These are phyloP conservation scores for Blepharisma japonicum DNA, from an alignment of 73 alveolate species.

Conservation along the genomic window DNA sequence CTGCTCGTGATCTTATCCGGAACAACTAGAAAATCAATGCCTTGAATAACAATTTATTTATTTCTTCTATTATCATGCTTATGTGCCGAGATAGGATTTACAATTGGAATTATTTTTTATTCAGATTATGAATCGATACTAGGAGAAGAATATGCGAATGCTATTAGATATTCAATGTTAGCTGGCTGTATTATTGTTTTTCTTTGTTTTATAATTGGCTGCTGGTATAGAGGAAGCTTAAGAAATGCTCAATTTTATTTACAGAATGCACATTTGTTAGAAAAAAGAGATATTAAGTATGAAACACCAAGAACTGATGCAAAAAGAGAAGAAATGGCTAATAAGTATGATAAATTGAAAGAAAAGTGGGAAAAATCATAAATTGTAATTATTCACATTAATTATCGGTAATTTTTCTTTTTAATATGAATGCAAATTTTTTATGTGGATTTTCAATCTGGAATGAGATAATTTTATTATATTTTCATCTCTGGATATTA, in stretches of 20 bases:
- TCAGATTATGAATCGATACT: not conserved
- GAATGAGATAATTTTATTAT: no score
- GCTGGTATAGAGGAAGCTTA: constrained; percentile 22
- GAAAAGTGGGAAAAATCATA: not conserved
- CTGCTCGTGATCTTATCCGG: not conserved
- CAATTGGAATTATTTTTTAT: constrained; percentile 4
- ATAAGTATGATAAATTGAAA: not conserved
- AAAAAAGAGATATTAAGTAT: not conserved
- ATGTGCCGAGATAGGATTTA: not conserved
- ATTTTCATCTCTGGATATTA: no score
- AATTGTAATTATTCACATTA: not conserved
- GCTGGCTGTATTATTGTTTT: constrained; percentile 5
- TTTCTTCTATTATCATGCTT: not conserved
- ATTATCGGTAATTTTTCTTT: not conserved
- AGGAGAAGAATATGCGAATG: constrained; percentile 26
- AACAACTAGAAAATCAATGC: constrained; percentile 10
- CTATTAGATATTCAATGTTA: not conserved
- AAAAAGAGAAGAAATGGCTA: constrained; percentile 16
- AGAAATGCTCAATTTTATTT: constrained; percentile 15
- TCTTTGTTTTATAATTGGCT: not conserved
- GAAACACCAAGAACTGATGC: not conserved
- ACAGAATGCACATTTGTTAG: not conserved
- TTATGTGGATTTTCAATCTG: no score
- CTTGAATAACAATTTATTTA: not conserved
- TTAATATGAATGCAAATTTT: no score